phyloP scores from a whole-genome alignment of 495 filamentous ascomycete genomes.

The Aspergillus conjunctus region DNA sequence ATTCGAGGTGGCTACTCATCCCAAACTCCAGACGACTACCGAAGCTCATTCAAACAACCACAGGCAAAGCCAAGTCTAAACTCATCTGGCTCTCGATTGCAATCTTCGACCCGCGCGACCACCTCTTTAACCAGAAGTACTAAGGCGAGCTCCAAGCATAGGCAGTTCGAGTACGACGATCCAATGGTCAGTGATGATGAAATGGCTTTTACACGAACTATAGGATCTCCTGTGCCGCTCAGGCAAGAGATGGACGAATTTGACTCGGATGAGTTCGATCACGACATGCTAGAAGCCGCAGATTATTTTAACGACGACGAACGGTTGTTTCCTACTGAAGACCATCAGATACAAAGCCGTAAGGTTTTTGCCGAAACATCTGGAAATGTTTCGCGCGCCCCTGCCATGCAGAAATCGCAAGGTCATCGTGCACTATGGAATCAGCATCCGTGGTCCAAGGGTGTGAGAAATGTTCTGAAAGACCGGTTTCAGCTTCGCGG shows the following conservation, averaged over 20 bases:
- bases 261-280: constrained; percentile 67
- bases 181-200: constrained; percentile 29
- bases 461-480: constrained; percentile 75
- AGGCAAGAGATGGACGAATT: constrained; percentile 56
- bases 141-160: constrained; percentile 8
- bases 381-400: constrained; percentile 46
- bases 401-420: constrained; percentile 37
- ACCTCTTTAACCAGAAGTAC: constrained; percentile 6
- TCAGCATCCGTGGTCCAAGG: constrained; percentile 75
- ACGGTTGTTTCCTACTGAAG: constrained; percentile 24
- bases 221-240: constrained; percentile 44
- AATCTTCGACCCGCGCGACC: constrained; percentile 16
- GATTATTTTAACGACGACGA: constrained; percentile 56
- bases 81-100: constrained; percentile 1
- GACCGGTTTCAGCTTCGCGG: constrained; percentile 80
- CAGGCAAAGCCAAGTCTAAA: background rate
- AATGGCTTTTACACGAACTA: constrained; percentile 47
- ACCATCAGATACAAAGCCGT: constrained; percentile 35
- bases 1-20: too few relatives aligned
- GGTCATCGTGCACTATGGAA: constrained; percentile 42
- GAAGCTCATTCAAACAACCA: background rate
- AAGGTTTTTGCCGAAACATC: constrained; percentile 58
- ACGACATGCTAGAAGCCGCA: constrained; percentile 66
- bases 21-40: too few relatives aligned
- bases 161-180: constrained; percentile 26